Evolutionary conservation across 306 rosid genomes (phyloP).

Genomic region (Abrus precatorius): DNA sequence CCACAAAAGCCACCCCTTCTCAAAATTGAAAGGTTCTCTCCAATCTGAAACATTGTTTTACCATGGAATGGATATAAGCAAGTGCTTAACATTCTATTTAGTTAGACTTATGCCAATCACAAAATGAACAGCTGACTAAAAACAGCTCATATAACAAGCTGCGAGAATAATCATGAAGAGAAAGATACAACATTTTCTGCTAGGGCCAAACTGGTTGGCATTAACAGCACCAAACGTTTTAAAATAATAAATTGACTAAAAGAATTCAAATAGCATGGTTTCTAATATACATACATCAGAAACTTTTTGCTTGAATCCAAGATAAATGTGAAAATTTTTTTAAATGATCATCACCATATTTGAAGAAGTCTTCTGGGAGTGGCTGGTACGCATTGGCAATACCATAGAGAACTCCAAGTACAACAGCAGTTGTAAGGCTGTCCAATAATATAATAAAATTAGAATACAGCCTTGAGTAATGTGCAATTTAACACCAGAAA

Average conservation of each 20-base stretch:
- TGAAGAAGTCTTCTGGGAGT: conserved; percentile 67
- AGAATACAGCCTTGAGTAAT: background rate
- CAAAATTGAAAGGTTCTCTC: conserved; percentile 70
- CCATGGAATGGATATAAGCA: conserved; percentile 10
- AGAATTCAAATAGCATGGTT: background rate
- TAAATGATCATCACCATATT: conserved; percentile 61
- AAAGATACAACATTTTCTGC: background rate
- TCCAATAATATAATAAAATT: conserved; percentile 20
- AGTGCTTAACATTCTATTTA: background rate
- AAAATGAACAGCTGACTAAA: background rate
- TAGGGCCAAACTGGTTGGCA: background rate
- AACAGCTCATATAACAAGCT: conserved; percentile 3
- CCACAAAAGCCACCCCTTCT: conserved; percentile 87
- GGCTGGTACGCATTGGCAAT: conserved; percentile 67
- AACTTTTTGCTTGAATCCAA: background rate
- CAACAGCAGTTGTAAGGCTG: conserved; percentile 70
- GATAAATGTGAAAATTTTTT: background rate
- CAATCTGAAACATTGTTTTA: conserved; percentile 58
- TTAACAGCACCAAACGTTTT: background rate
- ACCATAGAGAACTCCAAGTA: conserved; percentile 66
- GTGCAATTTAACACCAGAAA: background rate
- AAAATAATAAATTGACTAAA: background rate
- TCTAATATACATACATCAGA: background rate
- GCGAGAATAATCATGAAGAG: background rate
- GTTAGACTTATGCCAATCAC: background rate